Conservation (phyloP, 208 protist genomes). For the Acanthamoeba castellanii region DNA sequence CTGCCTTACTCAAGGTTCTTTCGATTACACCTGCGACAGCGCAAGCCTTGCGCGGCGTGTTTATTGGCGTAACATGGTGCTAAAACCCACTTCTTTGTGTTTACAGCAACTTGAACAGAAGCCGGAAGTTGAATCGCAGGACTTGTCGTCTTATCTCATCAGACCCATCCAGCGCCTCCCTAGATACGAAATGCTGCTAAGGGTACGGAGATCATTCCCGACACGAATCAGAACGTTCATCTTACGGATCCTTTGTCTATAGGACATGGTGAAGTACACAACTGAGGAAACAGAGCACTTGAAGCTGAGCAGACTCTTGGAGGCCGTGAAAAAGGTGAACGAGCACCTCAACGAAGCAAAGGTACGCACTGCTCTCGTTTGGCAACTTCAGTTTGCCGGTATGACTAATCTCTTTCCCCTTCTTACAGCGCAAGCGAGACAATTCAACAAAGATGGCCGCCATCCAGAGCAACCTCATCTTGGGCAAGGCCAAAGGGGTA, state of each 20-base stretch:
- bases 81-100: too few relatives aligned
- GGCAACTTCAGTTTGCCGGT: not conserved
- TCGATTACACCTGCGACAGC: not conserved
- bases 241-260: not conserved
- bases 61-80: too few relatives aligned
- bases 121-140: slow-evolving; percentile 43
- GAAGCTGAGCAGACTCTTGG: slow-evolving; percentile 50
- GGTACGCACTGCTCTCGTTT: not conserved
- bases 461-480: slow-evolving; percentile 46
- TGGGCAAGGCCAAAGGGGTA: slow-evolving; percentile 56
- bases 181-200: slow-evolving; percentile 38
- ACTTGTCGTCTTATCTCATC: slow-evolving; percentile 58
- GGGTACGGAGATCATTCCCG: not conserved
- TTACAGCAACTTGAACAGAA: slow-evolving; percentile 38
- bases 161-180: slow-evolving; percentile 51
- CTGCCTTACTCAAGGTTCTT: not conserved
- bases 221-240: not conserved
- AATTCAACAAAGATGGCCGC: slow-evolving; percentile 26
- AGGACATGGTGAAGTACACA: slow-evolving; percentile 69
- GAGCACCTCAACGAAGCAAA: slow-evolving; percentile 69
- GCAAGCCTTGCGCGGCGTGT: too few relatives aligned
- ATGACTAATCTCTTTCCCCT: not conserved
- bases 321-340: slow-evolving; percentile 47
- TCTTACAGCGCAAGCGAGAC: slow-evolving; percentile 13
- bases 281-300: slow-evolving; percentile 49